These are phyloP conservation scores for Colletotrichum liriopes DNA, from an alignment of 2,329 filamentous ascomycete genomes.

Conservation along the genomic window DNA sequence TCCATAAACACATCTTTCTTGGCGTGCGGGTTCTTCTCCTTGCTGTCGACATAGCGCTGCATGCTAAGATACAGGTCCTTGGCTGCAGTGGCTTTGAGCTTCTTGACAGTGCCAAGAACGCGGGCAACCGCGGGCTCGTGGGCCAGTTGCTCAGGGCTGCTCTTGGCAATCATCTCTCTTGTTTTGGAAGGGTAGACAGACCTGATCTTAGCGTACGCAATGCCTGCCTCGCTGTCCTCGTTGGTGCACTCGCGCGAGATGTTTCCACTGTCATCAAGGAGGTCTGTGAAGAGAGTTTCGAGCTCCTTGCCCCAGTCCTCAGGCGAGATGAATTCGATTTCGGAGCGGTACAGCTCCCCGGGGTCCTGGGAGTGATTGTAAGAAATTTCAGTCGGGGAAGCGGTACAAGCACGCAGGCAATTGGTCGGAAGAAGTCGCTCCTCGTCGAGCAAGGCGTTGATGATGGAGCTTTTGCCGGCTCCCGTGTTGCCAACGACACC, in stretches of 20 bases:
- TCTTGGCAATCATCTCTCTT: constrained; percentile 47
- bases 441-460: constrained; percentile 76
- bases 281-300: constrained; percentile 62
- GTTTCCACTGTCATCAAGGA: constrained; percentile 59
- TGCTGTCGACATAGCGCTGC: constrained; percentile 51
- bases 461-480: constrained; percentile 74
- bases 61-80: constrained; percentile 46
- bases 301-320: constrained; percentile 71
- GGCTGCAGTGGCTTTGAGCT: constrained; percentile 44
- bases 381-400: constrained; percentile 72
- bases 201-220: constrained; percentile 61
- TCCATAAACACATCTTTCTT: constrained; percentile 44
- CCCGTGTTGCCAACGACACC: constrained; percentile 75
- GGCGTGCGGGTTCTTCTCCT: constrained; percentile 46
- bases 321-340: constrained; percentile 71
- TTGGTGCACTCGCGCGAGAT: constrained; percentile 55
- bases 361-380: constrained; percentile 66
- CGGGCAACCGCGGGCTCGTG: constrained; percentile 45
- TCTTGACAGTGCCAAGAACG: constrained; percentile 48
- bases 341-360: constrained; percentile 61
- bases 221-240: constrained; percentile 59
- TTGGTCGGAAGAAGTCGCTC: constrained; percentile 63
- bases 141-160: constrained; percentile 44
- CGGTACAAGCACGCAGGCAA: constrained; percentile 75
- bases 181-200: constrained; percentile 60